Base-by-base conservation (phyloP, 345 rosid species). In the Aquilaria malaccensis region DNA sequence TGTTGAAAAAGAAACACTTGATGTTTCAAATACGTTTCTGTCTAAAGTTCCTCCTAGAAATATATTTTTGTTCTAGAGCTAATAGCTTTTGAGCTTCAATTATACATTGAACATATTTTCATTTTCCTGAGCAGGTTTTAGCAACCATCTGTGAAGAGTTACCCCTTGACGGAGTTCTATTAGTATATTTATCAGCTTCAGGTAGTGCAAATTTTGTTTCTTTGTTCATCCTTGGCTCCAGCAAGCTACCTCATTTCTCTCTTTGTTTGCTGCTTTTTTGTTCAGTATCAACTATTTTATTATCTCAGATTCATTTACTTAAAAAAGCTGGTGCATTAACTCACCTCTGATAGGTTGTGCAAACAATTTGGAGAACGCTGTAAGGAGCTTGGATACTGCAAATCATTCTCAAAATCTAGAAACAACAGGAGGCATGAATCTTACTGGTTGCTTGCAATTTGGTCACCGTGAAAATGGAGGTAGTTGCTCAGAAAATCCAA, bases 71-170 rank as follows among this genome's bases (percentile, higher is more conserved):
- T 37, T 9, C 43, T 9, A 37, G 43, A 37, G 43, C 43, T 37
- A 37, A 4, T 37, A 37, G 43, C 43, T 37, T 9, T 37, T 37
- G 5, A 37, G 7, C 43, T 37, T 37, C 7, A 37, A 9, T 37
- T 37, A 37, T 37, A 37, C 7, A 37, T 37, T 37, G 43, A 37
- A 37, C 43, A 37, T 37, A 12, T 52, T 56, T 70, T 58, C 70
- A 15, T 30, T 58, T 57, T 63, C 37, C 45, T 65, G 53, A 57
- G 74, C 77, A 93, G 97, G 96, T 93, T 69, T 75, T 93, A 76
- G 94, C 96, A 49, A 93, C 88, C 48, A 80, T 83, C 62, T 81
- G 83, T 68, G 97, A 87, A 76, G 97, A 93, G 81, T 89, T 89
- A 33, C 86, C 93, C 45, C 70, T 82, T 54, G 91, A 89, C 73